These are phyloP conservation scores for Dactylorhiza incarnata DNA, from an alignment of 106 monocot species.

Conservation along the genomic window DNA sequence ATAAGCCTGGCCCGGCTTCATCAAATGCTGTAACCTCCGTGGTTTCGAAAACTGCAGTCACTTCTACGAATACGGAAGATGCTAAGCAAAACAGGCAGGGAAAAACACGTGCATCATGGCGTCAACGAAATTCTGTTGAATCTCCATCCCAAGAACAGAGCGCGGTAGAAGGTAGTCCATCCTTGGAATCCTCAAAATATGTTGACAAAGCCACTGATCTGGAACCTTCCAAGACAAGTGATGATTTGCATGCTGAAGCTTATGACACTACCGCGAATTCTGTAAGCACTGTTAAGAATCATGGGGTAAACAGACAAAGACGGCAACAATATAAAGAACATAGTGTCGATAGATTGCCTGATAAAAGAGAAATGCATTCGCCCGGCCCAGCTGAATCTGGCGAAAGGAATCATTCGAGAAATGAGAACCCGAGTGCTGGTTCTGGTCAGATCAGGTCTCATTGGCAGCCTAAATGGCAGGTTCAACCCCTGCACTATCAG, in stretches of 20 bases:
- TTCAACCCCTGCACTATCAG: conserved; percentile 9
- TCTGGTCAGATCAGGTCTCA: conserved; percentile 21
- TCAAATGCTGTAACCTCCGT: conserved; percentile 8
- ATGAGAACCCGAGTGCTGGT: conserved; percentile 14
- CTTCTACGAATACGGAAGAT: conserved; percentile 29
- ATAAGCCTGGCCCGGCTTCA: conserved; percentile 9
- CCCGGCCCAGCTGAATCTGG: conserved; percentile 14
- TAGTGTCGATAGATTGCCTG: conserved; percentile 6
- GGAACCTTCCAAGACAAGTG: conserved; percentile 9
- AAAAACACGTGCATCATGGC: conserved; percentile 51
- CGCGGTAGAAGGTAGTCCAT: conserved; percentile 16
- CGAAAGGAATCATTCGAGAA: conserved; percentile 16
- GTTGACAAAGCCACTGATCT: conserved; percentile 13
- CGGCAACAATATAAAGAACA: conserved; percentile 18
- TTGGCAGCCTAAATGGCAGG: conserved; percentile 55
- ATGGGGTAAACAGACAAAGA: conserved; percentile 17
- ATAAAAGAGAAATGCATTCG: conserved; percentile 6
- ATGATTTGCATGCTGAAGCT: conserved; percentile 5
- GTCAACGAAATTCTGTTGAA: conserved; percentile 34
- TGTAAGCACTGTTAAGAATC: conserved; percentile 13
- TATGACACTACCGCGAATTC: not conserved
- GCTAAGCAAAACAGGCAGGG: conserved; percentile 35
- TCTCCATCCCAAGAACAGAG: not conserved
- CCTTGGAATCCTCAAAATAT: conserved; percentile 9
- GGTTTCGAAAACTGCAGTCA: conserved; percentile 13